Evolutionary conservation across 192 early-diverging fungal genomes (phyloP), one percentile per base, ranked within the genome.

Genomic region (Mortierella hygrophila): DNA sequence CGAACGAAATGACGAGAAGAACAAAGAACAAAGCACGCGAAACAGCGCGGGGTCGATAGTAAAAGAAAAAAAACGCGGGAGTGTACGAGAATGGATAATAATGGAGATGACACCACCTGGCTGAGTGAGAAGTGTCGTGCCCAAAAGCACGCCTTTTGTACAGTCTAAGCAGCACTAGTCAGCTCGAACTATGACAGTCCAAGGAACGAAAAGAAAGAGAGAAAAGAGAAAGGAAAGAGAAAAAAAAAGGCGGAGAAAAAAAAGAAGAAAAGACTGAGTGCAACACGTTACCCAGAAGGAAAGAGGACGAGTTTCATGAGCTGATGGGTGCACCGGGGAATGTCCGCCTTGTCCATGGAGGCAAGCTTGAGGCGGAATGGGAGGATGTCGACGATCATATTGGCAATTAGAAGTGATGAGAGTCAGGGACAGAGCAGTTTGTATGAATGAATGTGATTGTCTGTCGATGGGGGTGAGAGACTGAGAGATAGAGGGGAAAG

Each of bases 291-390:
- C 83, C 78, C 78, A 77, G 83, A 68, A 49, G 83, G 83, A 32
- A 85, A 85, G 6, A 85, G 72, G 29, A 85, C 83, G 4, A 85
- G 83, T 35, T 85, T 85, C 83, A 85, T 85, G 15, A 85, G 83
- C 37, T 85, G 83, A 54, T 85, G 83, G n/a, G 83, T 85, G 60
- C 83, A 85, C 4, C 83, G 83, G 10, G 83, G 83, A 69, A 85
- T 85, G 75, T 79, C 83, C 21, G 32, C 60, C 78, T 85, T 85
- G 35, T 76, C 74, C 54, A 85, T 73, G 7, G 83, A 85, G 4
- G 83, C 83, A 74, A 85, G 70, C 32, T 85, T 79, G 20, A 85
- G 75, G 46, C 83, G 83, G 68, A 85, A 85, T 9, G 83, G 83
- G 72, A 85, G 83, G 37, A 85, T 85, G 55, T 80, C 83, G 70